Base-by-base conservation (phyloP, 805 yeast species). In the Candida piceae region DNA sequence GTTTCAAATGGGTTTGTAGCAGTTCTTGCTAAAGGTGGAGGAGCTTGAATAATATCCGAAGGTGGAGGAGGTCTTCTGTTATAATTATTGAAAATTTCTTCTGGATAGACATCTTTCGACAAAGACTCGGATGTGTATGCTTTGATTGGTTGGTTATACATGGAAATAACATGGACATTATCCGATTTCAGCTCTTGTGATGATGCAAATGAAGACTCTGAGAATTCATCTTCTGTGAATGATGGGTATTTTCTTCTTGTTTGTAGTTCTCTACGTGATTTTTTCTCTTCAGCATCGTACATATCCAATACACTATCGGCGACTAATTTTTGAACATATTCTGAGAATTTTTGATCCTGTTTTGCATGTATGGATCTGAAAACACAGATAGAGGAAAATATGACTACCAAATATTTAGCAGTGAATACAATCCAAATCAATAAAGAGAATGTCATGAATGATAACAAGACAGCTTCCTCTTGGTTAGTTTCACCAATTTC, bases 381-480 rank as follows among this genome's bases (percentile, higher is more conserved):
- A 8, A 57, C 38, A 30, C 50, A 49, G 15, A 45, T 31, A 2
- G 61, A 46, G 6, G 53, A 32, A 1, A 57, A 8, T 1, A 58
- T 27, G 4, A 53, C 38, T 9, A 41, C 11, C 5, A 58, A 25
- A 34, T 57, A 44, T 31, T 52, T 56, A 15, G 39, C 36, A 1
- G 60, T 70, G 65, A 84, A 83, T 36, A 83, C 59, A 10, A 77
- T 63, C 89, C 93, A 87, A 47, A 87, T 72, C 12, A 74, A 55
- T 49, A 87, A 76, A 2, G 95, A 83, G 39, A 83, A 69, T 27
- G 82, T 66, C 90, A 86, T 85, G 46, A 83, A 70, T 19, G 86
- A 74, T 18, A 87, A 56, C 17, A 86, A 72, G n/a, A 86, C 62
- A 2, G 94, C 85, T 51, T 84, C 81, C 30, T 70, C 63, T 43